Evolutionary conservation across 23 red algal species (phyloP), one percentile per base, ranked within the genome.

Genomic region (Agarophyton chilense): DNA sequence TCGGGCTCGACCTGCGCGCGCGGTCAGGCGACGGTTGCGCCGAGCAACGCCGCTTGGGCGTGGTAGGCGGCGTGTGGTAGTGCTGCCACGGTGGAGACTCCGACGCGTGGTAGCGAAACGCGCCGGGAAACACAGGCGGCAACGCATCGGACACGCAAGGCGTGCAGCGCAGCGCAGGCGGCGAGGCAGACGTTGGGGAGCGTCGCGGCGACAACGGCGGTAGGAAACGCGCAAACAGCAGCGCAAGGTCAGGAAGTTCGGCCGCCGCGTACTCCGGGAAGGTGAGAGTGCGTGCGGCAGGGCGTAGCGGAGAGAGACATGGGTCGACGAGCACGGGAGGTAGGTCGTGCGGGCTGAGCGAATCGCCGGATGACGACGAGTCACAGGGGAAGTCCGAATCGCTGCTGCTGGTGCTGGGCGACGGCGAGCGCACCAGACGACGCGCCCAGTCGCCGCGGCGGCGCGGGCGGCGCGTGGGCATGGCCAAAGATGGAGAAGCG

Each of bases 371-470:
- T 1, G 56, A 72, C 26, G 82, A 86, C 2, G 82, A 86, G 33
- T 86, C 64, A 45, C 82, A 86, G 5, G 60, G 45, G 36, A 86
- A 86, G 61, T 86, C 82, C 29, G 82, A 72, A 74, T 86, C 82
- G 46, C 62, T 72, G 64, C 40, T 70, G 57, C 73, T 64, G 46
- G 43, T 72, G 64, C 40, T 70, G 9, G 29, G 55, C 7, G 49
- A 45, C 44, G 82, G 82, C 2, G 82, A 86, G 28, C 47, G 56
- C 35, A 86, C 58, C 28, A 86, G 41, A 10, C 58, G 65, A 58
- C 62, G 39, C n/a, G 82, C 64, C 82, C 82, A 86, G 47, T 86
- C 82, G 41, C 82, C 82, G 41, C 82, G 82, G 13, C 82, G 82
- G 43, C 82, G 82, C 13, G 82, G n/a, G 41, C 82, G 82, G 36